phyloP scores from a whole-genome alignment of 73 alveolate species.

The Paramecium bursaria region DNA sequence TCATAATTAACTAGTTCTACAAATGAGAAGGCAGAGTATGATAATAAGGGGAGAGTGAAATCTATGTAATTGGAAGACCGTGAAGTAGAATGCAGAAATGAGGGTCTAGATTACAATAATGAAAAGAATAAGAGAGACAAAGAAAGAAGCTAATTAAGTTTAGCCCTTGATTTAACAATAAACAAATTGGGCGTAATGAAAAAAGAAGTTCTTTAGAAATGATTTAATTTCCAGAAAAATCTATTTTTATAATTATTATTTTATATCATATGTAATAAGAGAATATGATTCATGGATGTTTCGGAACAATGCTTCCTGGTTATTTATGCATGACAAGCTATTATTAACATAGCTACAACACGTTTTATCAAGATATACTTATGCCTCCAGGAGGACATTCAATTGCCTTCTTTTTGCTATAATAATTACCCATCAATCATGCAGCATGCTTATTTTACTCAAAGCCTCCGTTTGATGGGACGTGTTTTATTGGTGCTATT shows the following conservation, averaged over 20 bases:
- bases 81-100: conserved; percentile 55
- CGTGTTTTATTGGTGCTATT: conserved; percentile 94
- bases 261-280: too few relatives aligned
- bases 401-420: conserved; percentile 78
- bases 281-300: too few relatives aligned
- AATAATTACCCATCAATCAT: conserved; percentile 81
- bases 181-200: conserved; percentile 37
- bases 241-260: too few relatives aligned
- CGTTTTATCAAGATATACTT: too few relatives aligned
- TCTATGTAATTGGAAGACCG: conserved; percentile 42
- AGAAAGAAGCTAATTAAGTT: conserved; percentile 46
- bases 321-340: too few relatives aligned
- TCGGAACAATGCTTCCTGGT: too few relatives aligned
- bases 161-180: conserved; percentile 22
- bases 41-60: neutral
- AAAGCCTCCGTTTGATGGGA: conserved; percentile 89
- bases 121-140: conserved; percentile 42
- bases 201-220: conserved; percentile 34
- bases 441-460: conserved; percentile 88
- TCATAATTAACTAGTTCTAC: conserved; percentile 44
- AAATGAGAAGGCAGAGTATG: conserved; percentile 54
- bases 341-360: too few relatives aligned
- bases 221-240: too few relatives aligned
- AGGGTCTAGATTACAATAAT: conserved; percentile 13
- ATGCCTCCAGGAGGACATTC: too few relatives aligned